These are phyloP conservation scores for Marsdenia floribunda DNA, from an alignment of 257 asterid genomes.

Conservation along the genomic window DNA sequence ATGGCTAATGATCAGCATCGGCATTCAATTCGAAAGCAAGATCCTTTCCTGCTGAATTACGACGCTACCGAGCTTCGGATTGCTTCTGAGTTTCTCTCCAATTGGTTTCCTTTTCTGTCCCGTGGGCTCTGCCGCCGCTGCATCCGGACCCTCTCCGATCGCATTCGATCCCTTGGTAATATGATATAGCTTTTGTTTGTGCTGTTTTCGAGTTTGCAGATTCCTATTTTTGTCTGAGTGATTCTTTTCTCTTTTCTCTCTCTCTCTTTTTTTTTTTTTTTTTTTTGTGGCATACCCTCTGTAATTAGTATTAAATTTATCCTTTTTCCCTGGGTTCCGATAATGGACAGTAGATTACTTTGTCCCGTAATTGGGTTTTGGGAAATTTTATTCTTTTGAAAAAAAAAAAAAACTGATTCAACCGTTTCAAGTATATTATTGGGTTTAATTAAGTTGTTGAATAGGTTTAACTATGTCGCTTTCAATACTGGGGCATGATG, in stretches of 20 bases:
- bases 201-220: neutral
- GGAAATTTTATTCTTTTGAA: neutral
- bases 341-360: neutral
- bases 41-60: constrained; percentile 55
- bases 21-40: constrained; percentile 20
- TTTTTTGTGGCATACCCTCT: neutral
- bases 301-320: neutral
- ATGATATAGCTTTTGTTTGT: constrained; percentile 6
- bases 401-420: too few relatives aligned
- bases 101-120: constrained; percentile 82
- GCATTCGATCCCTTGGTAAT: constrained; percentile 55
- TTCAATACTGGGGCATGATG: neutral
- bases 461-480: neutral
- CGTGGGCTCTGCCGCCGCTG: constrained; percentile 76
- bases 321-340: neutral
- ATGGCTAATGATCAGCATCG: constrained; percentile 24
- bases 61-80: constrained; percentile 48
- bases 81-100: constrained; percentile 84
- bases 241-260: neutral
- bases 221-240: neutral
- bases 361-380: too few relatives aligned
- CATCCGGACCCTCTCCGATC: constrained; percentile 30
- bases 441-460: neutral
- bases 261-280: too few relatives aligned
- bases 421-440: neutral